Conservation (phyloP, 495 filamentous ascomycete species). For the Penicillium lividum region DNA sequence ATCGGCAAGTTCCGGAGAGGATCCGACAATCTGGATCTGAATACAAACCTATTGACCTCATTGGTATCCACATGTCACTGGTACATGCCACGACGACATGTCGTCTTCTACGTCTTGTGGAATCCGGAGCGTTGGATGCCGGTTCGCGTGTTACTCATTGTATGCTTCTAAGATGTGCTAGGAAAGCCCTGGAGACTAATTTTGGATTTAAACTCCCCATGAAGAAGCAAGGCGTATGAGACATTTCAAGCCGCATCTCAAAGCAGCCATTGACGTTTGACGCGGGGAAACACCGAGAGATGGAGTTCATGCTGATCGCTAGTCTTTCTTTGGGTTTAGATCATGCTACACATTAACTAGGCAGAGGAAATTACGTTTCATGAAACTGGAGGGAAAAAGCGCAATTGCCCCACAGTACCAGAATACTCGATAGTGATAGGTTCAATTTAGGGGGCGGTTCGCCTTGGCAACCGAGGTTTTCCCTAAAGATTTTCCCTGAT, state of each 20-base stretch:
- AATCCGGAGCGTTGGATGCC: constrained; percentile 24
- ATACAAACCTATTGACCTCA: not conserved
- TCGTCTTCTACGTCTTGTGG: constrained; percentile 41
- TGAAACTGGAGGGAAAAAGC: too few species aligned
- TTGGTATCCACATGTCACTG: constrained; percentile 46
- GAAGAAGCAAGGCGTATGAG: constrained; percentile 15
- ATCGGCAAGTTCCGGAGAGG: constrained; percentile 29
- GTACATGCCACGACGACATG: constrained; percentile 48
- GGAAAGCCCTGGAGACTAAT: not conserved
- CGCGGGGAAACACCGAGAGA: not conserved
- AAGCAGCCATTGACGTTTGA: constrained; percentile 29
- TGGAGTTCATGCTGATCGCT: not conserved
- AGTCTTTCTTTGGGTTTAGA: not conserved
- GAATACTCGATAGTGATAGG: too few species aligned
- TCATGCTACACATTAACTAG: not conserved
- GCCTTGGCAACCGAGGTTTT: too few species aligned
- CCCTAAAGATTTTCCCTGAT: too few species aligned
- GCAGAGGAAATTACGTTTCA: too few species aligned
- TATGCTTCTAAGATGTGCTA: constrained; percentile 14
- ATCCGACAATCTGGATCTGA: not conserved
- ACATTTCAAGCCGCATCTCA: constrained; percentile 21
- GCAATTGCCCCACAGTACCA: too few species aligned
- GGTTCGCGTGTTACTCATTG: constrained; percentile 44
- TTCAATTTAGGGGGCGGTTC: too few species aligned
- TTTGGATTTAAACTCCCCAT: constrained; percentile 13